These are phyloP conservation scores for Fistulinella prunicolor DNA, from an alignment of 768 basidiomycete species.

Conservation along the genomic window DNA sequence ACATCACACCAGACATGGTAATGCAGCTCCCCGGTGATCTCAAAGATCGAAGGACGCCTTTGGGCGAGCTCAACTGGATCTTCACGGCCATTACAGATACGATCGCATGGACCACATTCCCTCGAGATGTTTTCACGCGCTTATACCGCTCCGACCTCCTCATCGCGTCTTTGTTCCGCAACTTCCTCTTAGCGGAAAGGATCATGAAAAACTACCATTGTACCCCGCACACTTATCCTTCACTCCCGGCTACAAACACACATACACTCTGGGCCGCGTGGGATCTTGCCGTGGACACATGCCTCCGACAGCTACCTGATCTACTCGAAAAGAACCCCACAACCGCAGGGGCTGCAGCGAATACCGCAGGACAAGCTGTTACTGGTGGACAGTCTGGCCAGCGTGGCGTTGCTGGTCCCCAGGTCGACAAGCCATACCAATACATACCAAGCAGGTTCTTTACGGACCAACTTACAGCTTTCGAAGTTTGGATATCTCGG, in stretches of 20 bases:
- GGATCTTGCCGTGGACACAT: constrained; percentile 96
- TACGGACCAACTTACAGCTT: constrained; percentile 92
- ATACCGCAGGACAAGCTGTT: constrained; percentile 16
- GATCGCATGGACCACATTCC: constrained; percentile 98
- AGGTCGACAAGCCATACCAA: constrained; percentile 50
- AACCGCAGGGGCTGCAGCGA: constrained; percentile 18
- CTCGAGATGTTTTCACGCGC: constrained; percentile 88
- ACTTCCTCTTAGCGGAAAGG: constrained; percentile 94
- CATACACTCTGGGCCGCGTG: constrained; percentile 96
- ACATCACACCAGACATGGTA: constrained; percentile 84
- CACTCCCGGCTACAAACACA: constrained; percentile 93
- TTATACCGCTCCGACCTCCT: constrained; percentile 94
- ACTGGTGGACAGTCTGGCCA: constrained; percentile 16
- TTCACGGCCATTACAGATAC: constrained; percentile 99
- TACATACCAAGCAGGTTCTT: constrained; percentile 93
- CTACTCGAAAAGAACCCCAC: constrained; percentile 50
- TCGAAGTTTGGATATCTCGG: constrained; percentile 97
- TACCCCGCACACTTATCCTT: constrained; percentile 90
- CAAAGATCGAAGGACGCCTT: constrained; percentile 92
- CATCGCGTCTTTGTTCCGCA: constrained; percentile 94
- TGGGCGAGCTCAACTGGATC: constrained; percentile 99
- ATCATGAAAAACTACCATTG: constrained; percentile 99
- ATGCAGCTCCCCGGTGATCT: constrained; percentile 95
- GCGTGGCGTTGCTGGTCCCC: constrained; percentile 22
- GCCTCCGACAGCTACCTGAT: constrained; percentile 89